phyloP scores from a whole-genome alignment of 305 asterid genomes.

The Solanum chacoense region DNA sequence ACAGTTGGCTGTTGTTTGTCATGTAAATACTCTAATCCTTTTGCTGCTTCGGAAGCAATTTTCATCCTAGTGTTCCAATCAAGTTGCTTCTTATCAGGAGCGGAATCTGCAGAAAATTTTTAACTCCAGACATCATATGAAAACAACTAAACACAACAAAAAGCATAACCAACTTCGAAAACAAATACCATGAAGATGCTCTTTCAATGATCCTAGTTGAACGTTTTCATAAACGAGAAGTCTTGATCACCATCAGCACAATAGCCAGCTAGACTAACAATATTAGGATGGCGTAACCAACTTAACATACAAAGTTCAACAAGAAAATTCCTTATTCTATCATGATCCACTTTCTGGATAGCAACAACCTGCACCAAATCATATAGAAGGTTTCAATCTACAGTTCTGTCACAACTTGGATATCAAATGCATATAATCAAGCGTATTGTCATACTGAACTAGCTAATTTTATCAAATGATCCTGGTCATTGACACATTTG shows the following conservation, averaged over 20 bases:
- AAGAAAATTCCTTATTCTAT: not conserved
- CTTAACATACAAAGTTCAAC: not conserved
- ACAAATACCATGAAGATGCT: not conserved
- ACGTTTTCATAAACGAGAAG: constrained; percentile 2
- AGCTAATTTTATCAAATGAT: not conserved
- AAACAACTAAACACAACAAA: not conserved
- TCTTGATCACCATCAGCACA: constrained; percentile 8
- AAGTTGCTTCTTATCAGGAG: constrained; percentile 33
- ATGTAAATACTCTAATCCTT: constrained; percentile 70
- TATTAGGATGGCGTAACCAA: constrained; percentile 6
- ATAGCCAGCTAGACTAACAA: constrained; percentile 9
- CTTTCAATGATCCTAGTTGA: not conserved
- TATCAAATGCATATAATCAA: not conserved
- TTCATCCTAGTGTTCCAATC: constrained; percentile 78
- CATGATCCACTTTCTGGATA: not conserved
- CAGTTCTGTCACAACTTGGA: not conserved
- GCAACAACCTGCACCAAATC: not conserved
- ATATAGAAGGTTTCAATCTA: not conserved
- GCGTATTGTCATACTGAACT: not conserved
- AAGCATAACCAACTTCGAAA: not conserved
- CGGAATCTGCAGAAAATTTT: constrained; percentile 24
- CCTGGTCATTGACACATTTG: not conserved
- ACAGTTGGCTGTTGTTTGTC: constrained; percentile 54
- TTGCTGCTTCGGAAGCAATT: constrained; percentile 61
- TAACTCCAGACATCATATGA: not conserved